phyloP scores from a whole-genome alignment of 805 yeast genomes.

The Metschnikowia lochheadii region DNA sequence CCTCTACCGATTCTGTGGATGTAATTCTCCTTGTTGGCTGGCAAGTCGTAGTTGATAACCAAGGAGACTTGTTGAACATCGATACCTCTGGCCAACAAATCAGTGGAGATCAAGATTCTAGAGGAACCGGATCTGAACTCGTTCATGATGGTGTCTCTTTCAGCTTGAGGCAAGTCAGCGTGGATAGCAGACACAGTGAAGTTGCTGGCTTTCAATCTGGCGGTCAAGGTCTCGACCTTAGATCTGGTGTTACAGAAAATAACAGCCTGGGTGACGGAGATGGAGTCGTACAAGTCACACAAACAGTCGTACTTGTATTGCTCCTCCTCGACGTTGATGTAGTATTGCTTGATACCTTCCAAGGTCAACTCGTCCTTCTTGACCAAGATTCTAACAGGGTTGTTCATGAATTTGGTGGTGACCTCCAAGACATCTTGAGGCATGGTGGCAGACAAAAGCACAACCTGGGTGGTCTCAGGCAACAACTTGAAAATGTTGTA shows the following conservation, averaged over 20 bases:
- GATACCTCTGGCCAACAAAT: conserved; percentile 69
- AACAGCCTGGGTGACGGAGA: conserved; percentile 95
- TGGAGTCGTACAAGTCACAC: conserved; percentile 91
- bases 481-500: conserved; percentile 87
- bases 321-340: conserved; percentile 86
- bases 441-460: conserved; percentile 91
- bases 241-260: conserved; percentile 95
- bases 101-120: conserved; percentile 88
- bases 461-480: conserved; percentile 90
- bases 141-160: conserved; percentile 91
- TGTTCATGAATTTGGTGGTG: conserved; percentile 88
- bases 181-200: conserved; percentile 95
- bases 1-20: conserved; percentile 98
- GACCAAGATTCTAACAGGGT: conserved; percentile 91
- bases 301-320: conserved; percentile 92
- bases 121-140: conserved; percentile 95
- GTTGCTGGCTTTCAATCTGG: conserved; percentile 67
- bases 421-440: conserved; percentile 89
- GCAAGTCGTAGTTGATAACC: conserved; percentile 91
- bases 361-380: conserved; percentile 93
- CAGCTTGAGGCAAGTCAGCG: conserved; percentile 92
- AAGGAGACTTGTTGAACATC: conserved; percentile 97
- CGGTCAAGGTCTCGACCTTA: conserved; percentile 86
- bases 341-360: conserved; percentile 94
- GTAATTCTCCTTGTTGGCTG: conserved; percentile 86